A percentile compares a stretch with the other conserved stretches of the same genome.
Evolutionary conservation across 768 basidiomycete genomes (phyloP).

Genomic region (Russula lepida): DNA sequence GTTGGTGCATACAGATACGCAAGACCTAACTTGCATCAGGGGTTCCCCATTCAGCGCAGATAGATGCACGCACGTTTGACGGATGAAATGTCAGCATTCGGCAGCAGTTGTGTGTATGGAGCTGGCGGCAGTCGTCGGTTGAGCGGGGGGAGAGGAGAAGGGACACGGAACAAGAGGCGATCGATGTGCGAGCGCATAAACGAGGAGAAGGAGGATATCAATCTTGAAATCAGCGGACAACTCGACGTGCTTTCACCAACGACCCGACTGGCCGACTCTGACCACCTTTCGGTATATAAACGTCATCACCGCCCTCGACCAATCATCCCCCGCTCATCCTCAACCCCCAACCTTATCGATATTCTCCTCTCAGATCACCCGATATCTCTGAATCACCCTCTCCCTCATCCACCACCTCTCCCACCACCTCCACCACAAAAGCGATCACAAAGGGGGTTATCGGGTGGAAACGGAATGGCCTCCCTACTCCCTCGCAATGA

Average conservation of each 20-base stretch:
- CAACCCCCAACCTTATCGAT: slow-evolving; percentile 20
- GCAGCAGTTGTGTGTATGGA: background rate
- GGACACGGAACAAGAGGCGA: slow-evolving; percentile 14
- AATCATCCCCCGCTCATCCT: slow-evolving; percentile 9
- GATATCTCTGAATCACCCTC: slow-evolving; percentile 18
- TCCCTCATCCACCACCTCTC: slow-evolving; percentile 26
- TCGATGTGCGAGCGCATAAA: slow-evolving; percentile 19
- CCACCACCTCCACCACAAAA: background rate
- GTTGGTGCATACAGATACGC: slow-evolving; percentile 6
- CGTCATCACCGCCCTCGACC: slow-evolving; percentile 19
- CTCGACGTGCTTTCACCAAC: slow-evolving; percentile 4
- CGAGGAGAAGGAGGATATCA: slow-evolving; percentile 18
- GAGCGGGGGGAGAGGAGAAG: slow-evolving; percentile 4
- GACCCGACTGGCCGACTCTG: background rate
- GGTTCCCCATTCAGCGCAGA: background rate
- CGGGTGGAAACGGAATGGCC: slow-evolving; percentile 28
- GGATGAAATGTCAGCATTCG: background rate
- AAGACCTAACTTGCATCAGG: background rate
- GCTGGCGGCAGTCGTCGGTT: background rate
- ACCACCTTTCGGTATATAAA: slow-evolving; percentile 20
- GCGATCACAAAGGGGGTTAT: background rate
- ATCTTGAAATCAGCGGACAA: background rate
- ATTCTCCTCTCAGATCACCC: slow-evolving; percentile 16
- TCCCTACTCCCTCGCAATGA: slow-evolving; percentile 51
- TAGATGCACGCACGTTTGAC: slow-evolving; percentile 17